phyloP scores from a whole-genome alignment of 805 yeast genomes.

The Wickerhamiella lipophila region DNA sequence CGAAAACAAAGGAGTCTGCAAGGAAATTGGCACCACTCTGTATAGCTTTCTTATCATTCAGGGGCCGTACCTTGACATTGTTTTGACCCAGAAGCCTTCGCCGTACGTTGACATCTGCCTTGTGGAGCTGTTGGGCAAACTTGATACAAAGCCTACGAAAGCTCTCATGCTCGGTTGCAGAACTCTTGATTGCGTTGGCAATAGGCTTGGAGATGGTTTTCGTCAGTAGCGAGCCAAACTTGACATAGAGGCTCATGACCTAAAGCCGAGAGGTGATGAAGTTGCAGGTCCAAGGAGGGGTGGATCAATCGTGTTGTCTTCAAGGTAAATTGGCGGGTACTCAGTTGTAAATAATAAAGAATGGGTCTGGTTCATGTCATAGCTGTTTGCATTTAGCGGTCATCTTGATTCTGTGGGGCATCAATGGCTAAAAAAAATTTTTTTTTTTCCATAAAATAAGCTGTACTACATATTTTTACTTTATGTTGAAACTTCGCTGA shows the following conservation, averaged over 20 bases:
- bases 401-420: no score
- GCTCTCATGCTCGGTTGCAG: constrained; percentile 57
- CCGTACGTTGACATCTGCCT: constrained; percentile 49
- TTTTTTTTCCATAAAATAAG: no score
- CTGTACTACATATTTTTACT: no score
- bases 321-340: no score
- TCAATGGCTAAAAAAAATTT: no score
- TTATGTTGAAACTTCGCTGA: no score
- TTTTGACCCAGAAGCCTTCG: constrained; percentile 46
- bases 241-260: constrained; percentile 66
- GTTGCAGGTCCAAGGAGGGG: background rate
- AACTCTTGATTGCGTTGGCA: constrained; percentile 55
- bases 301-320: no score
- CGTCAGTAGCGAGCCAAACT: constrained; percentile 55
- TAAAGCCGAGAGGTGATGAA: background rate
- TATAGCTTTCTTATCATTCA: constrained; percentile 70
- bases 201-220: constrained; percentile 71
- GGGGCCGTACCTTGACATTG: constrained; percentile 50
- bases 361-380: no score
- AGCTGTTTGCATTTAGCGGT: no score
- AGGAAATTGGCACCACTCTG: constrained; percentile 71
- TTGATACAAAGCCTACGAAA: constrained; percentile 52
- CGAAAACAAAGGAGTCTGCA: constrained; percentile 62
- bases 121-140: constrained; percentile 62
- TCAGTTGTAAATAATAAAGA: no score